Evolutionary conservation across 2,329 filamentous ascomycete species (phyloP).

Genomic region (Chaetomium sp.): DNA sequence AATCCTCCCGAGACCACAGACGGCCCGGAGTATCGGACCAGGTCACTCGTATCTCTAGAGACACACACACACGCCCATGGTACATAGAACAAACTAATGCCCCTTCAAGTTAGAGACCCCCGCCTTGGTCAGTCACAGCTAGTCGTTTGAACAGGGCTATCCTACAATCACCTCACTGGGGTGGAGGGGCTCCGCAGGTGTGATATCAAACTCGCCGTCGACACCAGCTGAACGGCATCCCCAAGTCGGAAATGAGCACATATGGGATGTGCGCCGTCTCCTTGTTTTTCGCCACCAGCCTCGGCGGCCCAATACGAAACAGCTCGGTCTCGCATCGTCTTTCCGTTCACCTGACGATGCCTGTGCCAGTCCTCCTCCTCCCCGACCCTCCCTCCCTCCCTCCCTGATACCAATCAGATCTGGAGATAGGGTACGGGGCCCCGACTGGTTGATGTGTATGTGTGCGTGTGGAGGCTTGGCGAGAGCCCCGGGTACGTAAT

Average conservation of each 20-base stretch:
- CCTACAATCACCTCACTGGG: background rate
- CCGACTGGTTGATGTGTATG: background rate
- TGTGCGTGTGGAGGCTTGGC: background rate
- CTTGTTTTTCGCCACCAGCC: background rate
- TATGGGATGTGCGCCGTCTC: background rate
- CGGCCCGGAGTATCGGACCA: background rate
- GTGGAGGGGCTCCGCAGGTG: background rate
- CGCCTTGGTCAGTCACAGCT: background rate
- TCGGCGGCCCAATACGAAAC: background rate
- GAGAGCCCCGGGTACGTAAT: background rate
- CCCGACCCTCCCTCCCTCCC: too few relatives aligned
- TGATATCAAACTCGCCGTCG: background rate
- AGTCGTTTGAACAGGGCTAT: background rate
- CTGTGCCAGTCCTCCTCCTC: too few relatives aligned
- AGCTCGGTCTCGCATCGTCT: background rate
- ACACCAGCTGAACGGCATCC: background rate
- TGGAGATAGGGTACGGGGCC: background rate
- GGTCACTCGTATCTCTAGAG: background rate
- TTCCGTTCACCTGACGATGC: too few relatives aligned
- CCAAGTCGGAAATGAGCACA: background rate
- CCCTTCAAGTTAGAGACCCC: background rate
- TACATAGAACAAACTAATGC: background rate
- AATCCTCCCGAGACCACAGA: background rate
- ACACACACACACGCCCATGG: background rate
- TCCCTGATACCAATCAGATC: background rate